Conservation (phyloP, 2,329 filamentous ascomycete species). For the Beauveria sp. region DNA sequence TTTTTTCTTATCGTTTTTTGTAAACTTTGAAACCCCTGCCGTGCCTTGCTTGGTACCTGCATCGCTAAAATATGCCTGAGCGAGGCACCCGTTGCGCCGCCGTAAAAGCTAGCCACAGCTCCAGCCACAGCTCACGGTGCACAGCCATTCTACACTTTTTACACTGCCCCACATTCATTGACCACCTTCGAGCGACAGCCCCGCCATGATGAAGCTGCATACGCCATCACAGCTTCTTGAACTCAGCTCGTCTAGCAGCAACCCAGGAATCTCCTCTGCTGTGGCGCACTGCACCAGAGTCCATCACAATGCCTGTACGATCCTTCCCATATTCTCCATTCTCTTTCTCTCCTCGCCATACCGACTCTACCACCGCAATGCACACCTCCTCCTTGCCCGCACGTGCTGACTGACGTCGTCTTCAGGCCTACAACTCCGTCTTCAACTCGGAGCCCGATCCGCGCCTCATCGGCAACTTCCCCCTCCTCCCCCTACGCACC, state of each 20-base stretch:
- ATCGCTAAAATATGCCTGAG: neutral
- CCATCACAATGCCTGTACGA: conserved; percentile 17
- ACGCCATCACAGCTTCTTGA: conserved; percentile 6
- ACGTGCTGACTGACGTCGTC: neutral
- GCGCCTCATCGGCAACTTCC: conserved; percentile 75
- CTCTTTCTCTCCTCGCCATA: too few species aligned
- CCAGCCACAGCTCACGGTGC: neutral
- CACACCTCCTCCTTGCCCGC: neutral
- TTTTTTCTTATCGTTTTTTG: neutral
- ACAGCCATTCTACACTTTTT: neutral
- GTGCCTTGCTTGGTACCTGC: neutral
- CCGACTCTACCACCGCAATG: neutral
- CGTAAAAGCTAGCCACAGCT: neutral
- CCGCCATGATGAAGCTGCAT: conserved; percentile 10
- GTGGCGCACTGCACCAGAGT: conserved; percentile 11
- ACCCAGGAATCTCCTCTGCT: neutral
- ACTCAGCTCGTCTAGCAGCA: neutral
- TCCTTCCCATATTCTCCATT: neutral
- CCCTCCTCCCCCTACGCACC: conserved; percentile 87
- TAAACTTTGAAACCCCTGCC: too few species aligned
- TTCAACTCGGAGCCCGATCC: conserved; percentile 75
- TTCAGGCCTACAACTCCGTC: conserved; percentile 92
- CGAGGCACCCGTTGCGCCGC: neutral
- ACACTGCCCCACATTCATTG: neutral
- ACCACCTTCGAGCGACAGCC: conserved; percentile 2